A percentile compares a stretch with the other conserved stretches of the same genome.
phyloP scores from a whole-genome alignment of 352 stramenopile species.

The Globisporangium megalacanthum region DNA sequence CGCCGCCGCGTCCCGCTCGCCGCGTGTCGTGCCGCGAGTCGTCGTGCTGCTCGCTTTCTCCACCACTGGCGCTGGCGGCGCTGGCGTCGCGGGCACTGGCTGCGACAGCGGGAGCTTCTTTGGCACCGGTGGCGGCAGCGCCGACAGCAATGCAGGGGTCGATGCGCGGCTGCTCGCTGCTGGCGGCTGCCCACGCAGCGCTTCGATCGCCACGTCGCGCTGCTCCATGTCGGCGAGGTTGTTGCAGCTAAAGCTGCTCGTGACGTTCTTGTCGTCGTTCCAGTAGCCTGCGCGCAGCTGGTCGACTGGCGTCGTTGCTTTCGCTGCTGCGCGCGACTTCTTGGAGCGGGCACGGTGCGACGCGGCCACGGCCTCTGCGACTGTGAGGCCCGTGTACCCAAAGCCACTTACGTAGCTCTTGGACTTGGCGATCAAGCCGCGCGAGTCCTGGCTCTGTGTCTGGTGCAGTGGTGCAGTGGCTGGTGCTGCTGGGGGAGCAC shows the following conservation, averaged over 20 bases:
- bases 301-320: slow-evolving; percentile 21
- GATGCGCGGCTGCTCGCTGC: background rate
- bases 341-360: slow-evolving; percentile 57
- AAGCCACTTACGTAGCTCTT: slow-evolving; percentile 53
- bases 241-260: slow-evolving; percentile 81
- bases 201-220: slow-evolving; percentile 36
- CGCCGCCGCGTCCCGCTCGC: slow-evolving; percentile 22
- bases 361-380: slow-evolving; percentile 54
- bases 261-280: slow-evolving; percentile 66
- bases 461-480: slow-evolving; percentile 6
- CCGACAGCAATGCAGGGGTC: background rate
- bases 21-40: slow-evolving; percentile 24
- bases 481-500: background rate
- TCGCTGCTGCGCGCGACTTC: slow-evolving; percentile 19
- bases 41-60: slow-evolving; percentile 35
- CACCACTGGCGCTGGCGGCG: slow-evolving; percentile 2
- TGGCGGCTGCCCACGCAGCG: background rate
- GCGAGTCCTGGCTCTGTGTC: slow-evolving; percentile 4
- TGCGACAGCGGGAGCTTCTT: slow-evolving; percentile 1
- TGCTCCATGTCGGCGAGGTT: slow-evolving; percentile 66
- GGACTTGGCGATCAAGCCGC: slow-evolving; percentile 44
- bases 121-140: slow-evolving; percentile 3
- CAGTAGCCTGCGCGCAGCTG: slow-evolving; percentile 62
- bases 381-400: slow-evolving; percentile 44
- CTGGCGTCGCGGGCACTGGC: background rate